These are phyloP conservation scores for Rutstroemia sp. DNA, from an alignment of 2,329 filamentous ascomycete species.

Conservation along the genomic window DNA sequence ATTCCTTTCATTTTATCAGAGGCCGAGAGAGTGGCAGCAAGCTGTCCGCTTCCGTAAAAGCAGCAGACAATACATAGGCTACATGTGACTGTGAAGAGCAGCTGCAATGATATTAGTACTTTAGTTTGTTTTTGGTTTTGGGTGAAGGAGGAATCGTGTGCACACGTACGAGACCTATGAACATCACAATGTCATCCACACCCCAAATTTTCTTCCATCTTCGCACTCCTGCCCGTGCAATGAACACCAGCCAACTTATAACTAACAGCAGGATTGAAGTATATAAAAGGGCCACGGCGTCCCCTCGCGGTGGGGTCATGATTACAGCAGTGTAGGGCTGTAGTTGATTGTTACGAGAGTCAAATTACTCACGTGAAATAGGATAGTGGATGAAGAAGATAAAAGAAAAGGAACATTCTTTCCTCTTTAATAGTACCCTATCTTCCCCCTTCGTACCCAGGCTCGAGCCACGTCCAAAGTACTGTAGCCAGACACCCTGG, in stretches of 20 bases:
- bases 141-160: background rate
- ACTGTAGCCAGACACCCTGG: no score
- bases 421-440: no score
- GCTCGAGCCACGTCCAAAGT: no score
- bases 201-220: slow-evolving; percentile 25
- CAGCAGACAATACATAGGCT: slow-evolving; percentile 23
- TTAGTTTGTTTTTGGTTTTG: background rate
- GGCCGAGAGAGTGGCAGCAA: slow-evolving; percentile 11
- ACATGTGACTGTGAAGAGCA: slow-evolving; percentile 4
- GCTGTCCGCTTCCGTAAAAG: slow-evolving; percentile 26
- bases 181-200: slow-evolving; percentile 25
- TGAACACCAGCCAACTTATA: slow-evolving; percentile 22
- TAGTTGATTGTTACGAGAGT: no score
- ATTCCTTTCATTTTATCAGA: slow-evolving; percentile 17
- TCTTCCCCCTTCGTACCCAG: no score
- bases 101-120: background rate
- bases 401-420: no score
- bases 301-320: slow-evolving; percentile 9
- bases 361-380: no score
- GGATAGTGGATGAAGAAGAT: no score
- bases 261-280: slow-evolving; percentile 21
- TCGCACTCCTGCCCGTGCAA: slow-evolving; percentile 19
- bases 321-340: no score
- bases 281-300: slow-evolving; percentile 24
- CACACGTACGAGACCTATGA: slow-evolving; percentile 22